Base-by-base conservation (phyloP, 345 rosid species). In the Sonneratia alba region DNA sequence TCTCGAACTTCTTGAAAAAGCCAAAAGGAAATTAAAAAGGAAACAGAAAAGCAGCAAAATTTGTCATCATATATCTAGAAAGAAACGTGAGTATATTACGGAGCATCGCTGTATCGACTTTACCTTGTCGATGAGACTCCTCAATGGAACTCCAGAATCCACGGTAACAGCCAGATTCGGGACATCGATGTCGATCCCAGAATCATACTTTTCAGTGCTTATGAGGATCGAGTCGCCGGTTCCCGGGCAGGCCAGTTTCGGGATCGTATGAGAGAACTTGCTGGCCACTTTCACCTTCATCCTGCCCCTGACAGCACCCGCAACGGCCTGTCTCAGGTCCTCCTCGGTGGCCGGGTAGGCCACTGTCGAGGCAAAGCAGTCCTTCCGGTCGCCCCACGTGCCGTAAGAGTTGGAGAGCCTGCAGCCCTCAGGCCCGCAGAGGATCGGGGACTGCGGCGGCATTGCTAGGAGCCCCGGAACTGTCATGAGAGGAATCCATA, bases 231-330 rank as follows among this genome's bases (percentile, higher is more conserved):
- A 72, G 40, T 72, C 77, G 2, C 10, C 55, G 3, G 72, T 36
- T 5, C 76, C 82, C 27, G 96, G 96, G 72, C 98, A 94, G 45
- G 91, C 95, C 14, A 94, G 84, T 72, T 91, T 94, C 0, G 96
- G 91, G 32, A 91, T 93, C 27, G 97, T 84, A 74, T 90, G 95
- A 1, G 97, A 91, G 73, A 88, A 91, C 63, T 72, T 80, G 78
- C 90, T 88, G 13, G 87, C 91, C 0, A 87, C 92, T 77, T 91
- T 89, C 40, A 90, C 79, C 75, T 84, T 89, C 72, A 94, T 85
- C 32, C 79, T 82, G 61, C 82, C 80, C 68, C 70, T 76, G 34
- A 71, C 68, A 6, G 96, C 97, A 43, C 72, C 67, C 8, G 93
- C 97, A 40, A 90, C 93, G 15, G 89, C 87, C 2, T 62, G 48